Evolutionary conservation across 2,329 filamentous ascomycete species (phyloP), one percentile per base, ranked within the genome.

Genomic region (Cercospora sojina): DNA sequence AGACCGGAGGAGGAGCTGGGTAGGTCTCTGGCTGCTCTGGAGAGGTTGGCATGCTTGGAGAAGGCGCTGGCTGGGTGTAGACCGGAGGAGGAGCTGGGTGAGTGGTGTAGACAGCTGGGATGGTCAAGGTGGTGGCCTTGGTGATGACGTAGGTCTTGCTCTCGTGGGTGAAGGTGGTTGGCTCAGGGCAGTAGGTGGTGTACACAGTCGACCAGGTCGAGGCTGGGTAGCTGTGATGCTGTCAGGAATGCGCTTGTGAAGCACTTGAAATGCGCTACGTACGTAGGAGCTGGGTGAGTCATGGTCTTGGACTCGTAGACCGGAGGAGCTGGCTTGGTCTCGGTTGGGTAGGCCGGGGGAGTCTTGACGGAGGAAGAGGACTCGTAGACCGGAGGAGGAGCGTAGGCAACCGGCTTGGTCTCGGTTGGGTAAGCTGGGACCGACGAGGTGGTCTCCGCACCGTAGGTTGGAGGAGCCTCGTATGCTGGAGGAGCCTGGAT

Each of bases 51-150:
- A 41, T 20, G 49, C 41, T 27, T 53, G 55, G 27, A 16, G 57
- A 62, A 56, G 68, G 64, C 25, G 47, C 49, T 59, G 60, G 43
- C 27, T 51, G 18, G 27, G 61, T 56, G 64, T 32, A 59, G 31
- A 20, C 49, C 23, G 61, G 47, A 32, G 25, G 1, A 7, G 59
- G 35, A 41, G 59, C 32, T 49, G 61, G 27, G 56, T 20, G 41
- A 35, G 60, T 65, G 58, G 83, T 76, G 76, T 75, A 77, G 35
- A 65, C 65, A 49, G 65, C 67, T 47, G 69, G 70, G 64, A 74
- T 71, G 59, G 71, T 73, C 31, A 71, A 64, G 62, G 70, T 73
- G 64, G 71, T 73, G 43, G 71, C 65, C n/a, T 58, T 55, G 59
- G 70, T 72, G 58, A 71, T 66, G 47, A 71, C 72, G 71, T 74